phyloP scores from a whole-genome alignment of 805 yeast genomes.

The Saturnispora ahearnii region DNA sequence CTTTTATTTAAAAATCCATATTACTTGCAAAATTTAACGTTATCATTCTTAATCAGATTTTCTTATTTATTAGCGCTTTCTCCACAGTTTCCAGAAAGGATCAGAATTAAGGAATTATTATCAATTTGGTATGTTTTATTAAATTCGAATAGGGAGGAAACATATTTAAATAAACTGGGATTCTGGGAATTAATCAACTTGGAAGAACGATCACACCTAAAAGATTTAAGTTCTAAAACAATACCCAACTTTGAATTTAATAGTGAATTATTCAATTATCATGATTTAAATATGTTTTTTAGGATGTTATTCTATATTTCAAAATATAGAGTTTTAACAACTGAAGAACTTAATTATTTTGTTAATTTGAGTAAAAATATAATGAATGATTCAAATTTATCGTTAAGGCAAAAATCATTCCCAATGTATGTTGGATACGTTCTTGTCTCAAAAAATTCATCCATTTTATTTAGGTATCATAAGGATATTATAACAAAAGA shows the following conservation, averaged over 20 bases:
- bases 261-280: background rate
- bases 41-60: conserved; percentile 1
- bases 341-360: conserved; percentile 6
- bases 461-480: conserved; percentile 9
- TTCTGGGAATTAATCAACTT: conserved; percentile 8
- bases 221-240: background rate
- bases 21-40: conserved; percentile 3
- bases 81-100: conserved; percentile 3
- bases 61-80: conserved; percentile 3
- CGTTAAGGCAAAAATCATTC: conserved; percentile 3
- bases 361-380: conserved; percentile 7
- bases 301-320: conserved; percentile 6
- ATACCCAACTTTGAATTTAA: background rate
- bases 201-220: background rate
- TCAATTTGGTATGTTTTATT: conserved; percentile 5
- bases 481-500: conserved; percentile 6
- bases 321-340: conserved; percentile 3
- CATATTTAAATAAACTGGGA: conserved; percentile 3
- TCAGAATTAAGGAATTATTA: background rate
- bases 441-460: conserved; percentile 9
- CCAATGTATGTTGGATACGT: conserved; percentile 9
- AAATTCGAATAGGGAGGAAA: background rate
- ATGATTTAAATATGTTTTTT: conserved; percentile 5
- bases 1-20: background rate
- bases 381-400: background rate